Conservation (phyloP, 148 eudicot species). For the Polygonum aviculare region DNA sequence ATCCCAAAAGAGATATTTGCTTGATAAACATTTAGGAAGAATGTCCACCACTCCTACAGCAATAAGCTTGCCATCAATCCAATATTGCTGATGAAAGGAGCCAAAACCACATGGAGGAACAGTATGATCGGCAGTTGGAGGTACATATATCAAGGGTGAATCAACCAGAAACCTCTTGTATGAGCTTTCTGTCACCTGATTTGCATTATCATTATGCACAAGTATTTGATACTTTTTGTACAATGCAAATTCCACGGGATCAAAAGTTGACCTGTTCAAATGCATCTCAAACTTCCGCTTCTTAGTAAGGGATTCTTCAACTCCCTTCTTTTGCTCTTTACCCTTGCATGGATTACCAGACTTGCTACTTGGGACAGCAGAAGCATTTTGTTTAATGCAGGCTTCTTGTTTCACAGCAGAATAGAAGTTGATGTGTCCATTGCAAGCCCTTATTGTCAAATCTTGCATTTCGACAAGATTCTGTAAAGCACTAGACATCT, state of each 20-base stretch:
- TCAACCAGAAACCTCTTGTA: constrained; percentile 81
- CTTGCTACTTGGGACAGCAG: constrained; percentile 17
- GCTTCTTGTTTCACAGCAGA: constrained; percentile 28
- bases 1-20: constrained; percentile 97
- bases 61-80: constrained; percentile 71
- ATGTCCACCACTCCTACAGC: constrained; percentile 98
- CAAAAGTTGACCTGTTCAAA: constrained; percentile 70
- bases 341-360: constrained; percentile 21
- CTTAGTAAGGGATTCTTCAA: constrained; percentile 22
- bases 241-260: constrained; percentile 77
- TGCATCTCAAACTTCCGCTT: constrained; percentile 50
- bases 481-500: constrained; percentile 33
- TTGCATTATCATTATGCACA: constrained; percentile 79
- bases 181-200: constrained; percentile 54
- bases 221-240: constrained; percentile 69
- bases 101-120: constrained; percentile 95
- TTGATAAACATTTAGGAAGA: constrained; percentile 89
- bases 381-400: constrained; percentile 21
- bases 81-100: constrained; percentile 92
- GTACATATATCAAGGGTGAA: constrained; percentile 64
- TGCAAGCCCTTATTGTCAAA: constrained; percentile 69
- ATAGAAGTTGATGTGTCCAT: constrained; percentile 88
- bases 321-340: constrained; percentile 22
- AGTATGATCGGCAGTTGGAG: constrained; percentile 42
- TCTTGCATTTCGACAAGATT: constrained; percentile 32